Base-by-base conservation (phyloP, 768 basidiomycete genomes). In the Phlebiopsis gigantea region DNA sequence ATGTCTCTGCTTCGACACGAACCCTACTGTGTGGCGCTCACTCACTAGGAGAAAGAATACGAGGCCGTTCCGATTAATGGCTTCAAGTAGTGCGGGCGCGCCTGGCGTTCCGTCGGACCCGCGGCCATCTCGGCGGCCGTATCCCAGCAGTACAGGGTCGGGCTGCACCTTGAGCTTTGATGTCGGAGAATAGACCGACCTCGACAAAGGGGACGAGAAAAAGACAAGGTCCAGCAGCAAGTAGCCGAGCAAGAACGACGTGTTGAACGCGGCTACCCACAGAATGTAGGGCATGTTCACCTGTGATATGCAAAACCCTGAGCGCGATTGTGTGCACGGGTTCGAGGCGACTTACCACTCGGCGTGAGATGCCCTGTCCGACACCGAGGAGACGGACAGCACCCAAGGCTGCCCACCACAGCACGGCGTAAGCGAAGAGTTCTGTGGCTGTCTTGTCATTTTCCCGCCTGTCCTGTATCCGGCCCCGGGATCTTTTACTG, bases 201-300 rank as follows among this genome's bases (percentile, higher is more conserved):
- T 69, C 1, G 71, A 64, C 22, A 69, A 56, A 10, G 72, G 75
- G 12, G 74, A 68, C 2, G 83, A 79, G 68, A 81, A 87, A 69
- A 92, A 88, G 42, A 71, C 63, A 54, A 88, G 77, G 62, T 98
- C 91, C 43, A 97, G 72, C 22, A 85, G 59, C 42, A 94, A 76
- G 72, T 97, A 96, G 12, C 81, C 83, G 5, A 93, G 77, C 15
- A 98, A 73, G 73, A 93, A 93, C 2, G 85, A 79, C 0, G 87
- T 85, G 68, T 98, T 98, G 82, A 83, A 96, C 9, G 91, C 93
- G 0, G 83, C 80, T 7, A 89, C 80, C 93, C 95, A 98, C 17
- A 93, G 70, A 31, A 94, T 83, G 70, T 99, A 98, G 4, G 89
- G 79, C 28, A 93, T 63, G 65, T 98, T 98, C 45, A 87, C 90